These are phyloP conservation scores for Cladosporium sp. DNA, from an alignment of 2,329 filamentous ascomycete species.

Conservation along the genomic window DNA sequence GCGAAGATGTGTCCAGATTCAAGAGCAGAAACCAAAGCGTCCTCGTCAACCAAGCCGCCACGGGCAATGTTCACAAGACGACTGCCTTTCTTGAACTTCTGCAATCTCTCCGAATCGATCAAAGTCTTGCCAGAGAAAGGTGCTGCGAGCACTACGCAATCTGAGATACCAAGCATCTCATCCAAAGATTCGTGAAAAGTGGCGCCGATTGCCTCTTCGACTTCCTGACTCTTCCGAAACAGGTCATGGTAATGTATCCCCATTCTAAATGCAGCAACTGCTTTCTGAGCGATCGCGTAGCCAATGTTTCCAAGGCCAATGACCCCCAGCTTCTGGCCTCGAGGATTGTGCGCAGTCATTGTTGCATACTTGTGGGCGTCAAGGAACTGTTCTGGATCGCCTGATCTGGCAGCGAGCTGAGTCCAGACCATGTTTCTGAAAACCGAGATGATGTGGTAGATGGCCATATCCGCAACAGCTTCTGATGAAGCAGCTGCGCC, in stretches of 20 bases:
- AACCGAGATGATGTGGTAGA: constrained; percentile 40
- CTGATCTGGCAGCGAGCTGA: constrained; percentile 66
- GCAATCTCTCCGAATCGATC: constrained; percentile 19
- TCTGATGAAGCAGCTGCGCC: constrained; percentile 65
- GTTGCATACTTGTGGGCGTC: no score
- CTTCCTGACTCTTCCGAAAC: no score
- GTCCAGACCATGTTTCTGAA: constrained; percentile 49
- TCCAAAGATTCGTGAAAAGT: constrained; percentile 41
- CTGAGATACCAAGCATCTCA: constrained; percentile 46
- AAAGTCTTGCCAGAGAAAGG: constrained; percentile 40
- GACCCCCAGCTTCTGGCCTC: constrained; percentile 58
- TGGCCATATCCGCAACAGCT: constrained; percentile 67
- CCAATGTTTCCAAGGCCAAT: constrained; percentile 61
- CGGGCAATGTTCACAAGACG: constrained; percentile 57
- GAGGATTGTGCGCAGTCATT: constrained; percentile 47
- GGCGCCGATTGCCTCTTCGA: not conserved
- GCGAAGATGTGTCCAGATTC: constrained; percentile 52
- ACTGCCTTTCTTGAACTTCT: constrained; percentile 50
- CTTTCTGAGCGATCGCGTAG: constrained; percentile 53
- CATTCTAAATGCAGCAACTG: constrained; percentile 61
- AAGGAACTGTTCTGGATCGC: constrained; percentile 49
- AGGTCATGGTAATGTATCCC: constrained; percentile 50
- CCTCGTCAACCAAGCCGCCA: constrained; percentile 55
- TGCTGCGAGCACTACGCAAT: constrained; percentile 60
- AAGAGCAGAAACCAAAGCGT: constrained; percentile 50